Percentiles rank a stretch among this genome's conserved stretches.
Conservation (phyloP, 2,329 filamentous ascomycete species). For the Aureobasidium uvarum region DNA sequence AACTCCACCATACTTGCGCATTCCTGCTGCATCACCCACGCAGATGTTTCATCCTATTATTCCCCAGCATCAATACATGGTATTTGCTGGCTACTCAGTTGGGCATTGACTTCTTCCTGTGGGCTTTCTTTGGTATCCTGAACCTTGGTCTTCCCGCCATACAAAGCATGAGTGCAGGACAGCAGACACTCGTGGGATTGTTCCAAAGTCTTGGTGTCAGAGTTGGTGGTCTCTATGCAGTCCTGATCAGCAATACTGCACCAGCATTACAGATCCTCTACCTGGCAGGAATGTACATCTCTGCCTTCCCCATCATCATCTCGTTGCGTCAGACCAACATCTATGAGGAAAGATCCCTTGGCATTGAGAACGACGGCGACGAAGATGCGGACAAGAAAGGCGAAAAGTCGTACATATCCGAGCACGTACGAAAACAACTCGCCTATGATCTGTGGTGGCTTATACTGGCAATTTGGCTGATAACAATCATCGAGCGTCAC, state of each 20-base stretch:
- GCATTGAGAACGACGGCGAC: conserved; percentile 51
- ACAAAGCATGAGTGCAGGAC: conserved; percentile 51
- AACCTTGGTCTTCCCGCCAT: conserved; percentile 62
- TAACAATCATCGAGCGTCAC: conserved; percentile 41
- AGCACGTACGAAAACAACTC: conserved; percentile 37
- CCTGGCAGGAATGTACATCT: conserved; percentile 66
- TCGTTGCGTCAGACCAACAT: conserved; percentile 68
- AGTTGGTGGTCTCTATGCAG: conserved; percentile 65
- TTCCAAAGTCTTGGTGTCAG: conserved; percentile 63
- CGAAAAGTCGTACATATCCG: conserved; percentile 53
- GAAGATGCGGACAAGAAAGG: conserved; percentile 60
- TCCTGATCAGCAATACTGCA: conserved; percentile 56
- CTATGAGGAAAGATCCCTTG: conserved; percentile 67
- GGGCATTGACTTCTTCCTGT: conserved; percentile 61
- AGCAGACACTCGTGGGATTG: conserved; percentile 61
- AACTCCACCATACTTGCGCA: conserved; percentile 38
- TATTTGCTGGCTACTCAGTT: conserved; percentile 63
- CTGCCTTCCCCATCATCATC: conserved; percentile 61
- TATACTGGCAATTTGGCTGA: conserved; percentile 42
- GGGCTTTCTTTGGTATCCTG: conserved; percentile 64
- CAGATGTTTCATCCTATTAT: conserved; percentile 62
- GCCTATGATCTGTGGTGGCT: conserved; percentile 46
- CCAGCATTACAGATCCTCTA: conserved; percentile 61
- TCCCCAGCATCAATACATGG: conserved; percentile 63
- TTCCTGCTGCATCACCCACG: conserved; percentile 44